Conservation (phyloP, 2,329 filamentous ascomycete species). For the Zalaria obscura region DNA sequence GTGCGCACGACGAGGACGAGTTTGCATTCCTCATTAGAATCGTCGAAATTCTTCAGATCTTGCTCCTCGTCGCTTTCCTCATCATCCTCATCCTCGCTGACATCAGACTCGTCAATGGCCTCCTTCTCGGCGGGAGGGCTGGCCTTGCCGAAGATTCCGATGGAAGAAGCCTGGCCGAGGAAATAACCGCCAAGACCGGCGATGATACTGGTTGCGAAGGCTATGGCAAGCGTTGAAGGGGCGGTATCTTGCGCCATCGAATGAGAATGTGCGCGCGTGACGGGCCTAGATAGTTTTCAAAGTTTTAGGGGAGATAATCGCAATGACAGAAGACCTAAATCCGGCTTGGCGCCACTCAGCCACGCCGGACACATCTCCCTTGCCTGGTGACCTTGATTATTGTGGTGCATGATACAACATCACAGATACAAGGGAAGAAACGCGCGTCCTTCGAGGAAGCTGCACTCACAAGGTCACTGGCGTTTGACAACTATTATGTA, state of each 20-base stretch:
- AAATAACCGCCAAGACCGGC: conserved; percentile 67
- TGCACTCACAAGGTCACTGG: too few species aligned
- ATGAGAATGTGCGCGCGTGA: too few species aligned
- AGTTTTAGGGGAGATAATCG: too few species aligned
- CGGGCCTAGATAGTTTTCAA: too few species aligned
- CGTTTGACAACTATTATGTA: too few species aligned
- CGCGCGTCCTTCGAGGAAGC: too few species aligned
- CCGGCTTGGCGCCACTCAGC: too few species aligned
- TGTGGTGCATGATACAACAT: too few species aligned
- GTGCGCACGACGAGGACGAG: conserved; percentile 83
- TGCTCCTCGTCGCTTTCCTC: conserved; percentile 23
- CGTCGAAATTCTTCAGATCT: conserved; percentile 31
- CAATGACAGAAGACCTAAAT: too few species aligned
- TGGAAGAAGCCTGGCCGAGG: conserved; percentile 46
- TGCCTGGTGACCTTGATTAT: too few species aligned
- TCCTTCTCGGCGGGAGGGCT: conserved; percentile 15
- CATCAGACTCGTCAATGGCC: conserved; percentile 19
- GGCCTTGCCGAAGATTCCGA: conserved; percentile 51
- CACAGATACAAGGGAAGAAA: too few species aligned
- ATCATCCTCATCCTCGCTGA: conserved; percentile 16
- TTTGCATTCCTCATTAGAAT: conserved; percentile 71
- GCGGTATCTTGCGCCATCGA: conserved; percentile 14
- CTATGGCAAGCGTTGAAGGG: conserved; percentile 43
- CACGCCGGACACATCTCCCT: too few species aligned
- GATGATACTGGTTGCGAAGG: conserved; percentile 60